These are phyloP conservation scores for Arctostaphylos glauca DNA, from an alignment of 148 eudicot genomes.

Conservation along the genomic window DNA sequence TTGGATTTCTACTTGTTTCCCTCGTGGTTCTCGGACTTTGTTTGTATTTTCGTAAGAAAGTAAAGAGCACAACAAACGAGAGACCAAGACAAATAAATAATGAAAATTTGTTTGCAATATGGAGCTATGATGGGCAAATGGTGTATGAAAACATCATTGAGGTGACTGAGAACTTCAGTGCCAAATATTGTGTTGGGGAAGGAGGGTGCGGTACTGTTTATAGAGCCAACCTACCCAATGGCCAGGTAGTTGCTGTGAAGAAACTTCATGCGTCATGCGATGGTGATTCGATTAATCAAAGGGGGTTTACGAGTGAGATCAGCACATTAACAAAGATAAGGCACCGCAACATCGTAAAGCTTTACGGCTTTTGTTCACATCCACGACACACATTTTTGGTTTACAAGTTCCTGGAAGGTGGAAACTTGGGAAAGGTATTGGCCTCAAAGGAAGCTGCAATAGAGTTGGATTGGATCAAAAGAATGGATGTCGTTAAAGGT, in stretches of 20 bases:
- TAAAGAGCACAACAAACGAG: not conserved
- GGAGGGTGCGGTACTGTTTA: not conserved
- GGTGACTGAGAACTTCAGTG: not conserved
- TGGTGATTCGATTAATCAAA: not conserved
- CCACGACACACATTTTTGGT: not conserved
- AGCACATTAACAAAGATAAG: not conserved
- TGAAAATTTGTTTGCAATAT: not conserved
- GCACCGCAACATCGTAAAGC: not conserved
- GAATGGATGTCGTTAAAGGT: not conserved
- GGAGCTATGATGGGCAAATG: not conserved
- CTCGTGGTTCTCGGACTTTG: not conserved
- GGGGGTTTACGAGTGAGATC: not conserved
- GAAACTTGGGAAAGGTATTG: not conserved
- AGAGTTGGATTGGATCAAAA: not conserved
- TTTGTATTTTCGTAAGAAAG: not conserved
- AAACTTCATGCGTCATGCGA: not conserved
- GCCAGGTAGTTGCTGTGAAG: not conserved
- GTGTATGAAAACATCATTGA: not conserved
- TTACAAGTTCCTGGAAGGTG: not conserved
- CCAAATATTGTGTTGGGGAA: not conserved
- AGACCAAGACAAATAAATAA: not conserved
- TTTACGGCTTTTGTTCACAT: not conserved
- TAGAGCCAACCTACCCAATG: not conserved
- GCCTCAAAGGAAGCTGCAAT: not conserved
- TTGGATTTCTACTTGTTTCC: not conserved